phyloP scores from a whole-genome alignment of 331 rosid species.

The Quercus lobata region DNA sequence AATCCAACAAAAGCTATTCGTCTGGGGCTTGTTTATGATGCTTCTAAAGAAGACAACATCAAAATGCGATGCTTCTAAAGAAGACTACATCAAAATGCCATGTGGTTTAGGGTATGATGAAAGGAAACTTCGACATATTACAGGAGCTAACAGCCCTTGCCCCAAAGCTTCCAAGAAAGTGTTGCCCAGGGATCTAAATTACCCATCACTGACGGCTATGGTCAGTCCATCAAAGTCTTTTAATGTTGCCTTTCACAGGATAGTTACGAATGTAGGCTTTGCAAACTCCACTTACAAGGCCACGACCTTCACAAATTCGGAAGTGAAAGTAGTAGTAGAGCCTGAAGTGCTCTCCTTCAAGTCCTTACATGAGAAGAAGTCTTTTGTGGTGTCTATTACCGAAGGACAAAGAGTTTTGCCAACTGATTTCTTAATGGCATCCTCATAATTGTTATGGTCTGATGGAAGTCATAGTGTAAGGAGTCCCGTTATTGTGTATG shows the following conservation, averaged over 20 bases:
- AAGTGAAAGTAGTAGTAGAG: slow-evolving; percentile 10
- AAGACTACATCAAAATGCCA: slow-evolving; percentile 14
- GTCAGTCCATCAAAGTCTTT: slow-evolving; percentile 7
- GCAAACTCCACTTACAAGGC: slow-evolving; percentile 30
- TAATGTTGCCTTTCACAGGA: slow-evolving; percentile 19
- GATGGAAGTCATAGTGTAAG: slow-evolving; percentile 28
- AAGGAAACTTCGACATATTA: neutral
- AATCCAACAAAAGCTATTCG: slow-evolving; percentile 16
- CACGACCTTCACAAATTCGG: too few species aligned
- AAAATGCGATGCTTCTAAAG: neutral
- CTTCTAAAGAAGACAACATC: too few species aligned
- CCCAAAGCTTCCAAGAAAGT: neutral
- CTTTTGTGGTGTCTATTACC: slow-evolving; percentile 8
- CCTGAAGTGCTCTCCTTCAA: slow-evolving; percentile 13
- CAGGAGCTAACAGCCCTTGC: slow-evolving; percentile 25
- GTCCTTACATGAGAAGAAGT: slow-evolving; percentile 20
- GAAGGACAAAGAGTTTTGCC: neutral
- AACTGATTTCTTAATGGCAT: neutral
- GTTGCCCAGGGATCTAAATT: slow-evolving; percentile 25
- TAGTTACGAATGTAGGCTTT: slow-evolving; percentile 41
- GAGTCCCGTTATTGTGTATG: slow-evolving; percentile 31
- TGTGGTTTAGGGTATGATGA: slow-evolving; percentile 18
- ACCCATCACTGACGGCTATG: slow-evolving; percentile 20
- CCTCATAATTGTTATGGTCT: slow-evolving; percentile 31
- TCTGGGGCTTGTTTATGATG: slow-evolving; percentile 11